These are phyloP conservation scores for Termitomyces sp. DNA, from an alignment of 1,284 basidiomycete genomes.

Conservation along the genomic window DNA sequence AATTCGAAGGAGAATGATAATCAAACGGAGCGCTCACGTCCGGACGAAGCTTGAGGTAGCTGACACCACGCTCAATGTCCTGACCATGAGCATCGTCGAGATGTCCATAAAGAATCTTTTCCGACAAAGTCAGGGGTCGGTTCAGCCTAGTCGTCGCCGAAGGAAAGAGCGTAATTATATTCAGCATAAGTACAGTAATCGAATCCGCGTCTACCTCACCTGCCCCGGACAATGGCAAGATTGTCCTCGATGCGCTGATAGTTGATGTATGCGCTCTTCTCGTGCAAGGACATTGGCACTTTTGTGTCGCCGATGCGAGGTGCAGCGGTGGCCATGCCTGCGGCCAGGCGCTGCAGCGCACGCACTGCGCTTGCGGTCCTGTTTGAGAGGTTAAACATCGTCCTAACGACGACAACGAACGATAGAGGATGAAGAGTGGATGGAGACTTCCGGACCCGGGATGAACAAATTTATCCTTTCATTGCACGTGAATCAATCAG, in stretches of 20 bases:
- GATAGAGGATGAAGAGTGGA: conserved; percentile 18
- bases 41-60: conserved; percentile 94
- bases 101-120: conserved; percentile 99
- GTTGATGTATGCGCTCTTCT: conserved; percentile 89
- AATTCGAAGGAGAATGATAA: conserved; percentile 9
- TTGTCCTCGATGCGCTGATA: conserved; percentile 98
- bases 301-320: conserved; percentile 86
- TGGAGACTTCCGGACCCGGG: conserved; percentile 26
- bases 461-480: conserved; percentile 34
- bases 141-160: conserved; percentile 56
- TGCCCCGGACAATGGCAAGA: conserved; percentile 76
- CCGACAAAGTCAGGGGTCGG: conserved; percentile 92
- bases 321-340: conserved; percentile 76
- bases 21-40: conserved; percentile 59
- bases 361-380: conserved; percentile 56
- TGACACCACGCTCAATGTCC: conserved; percentile 82
- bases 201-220: conserved; percentile 24
- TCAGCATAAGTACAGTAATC: not conserved
- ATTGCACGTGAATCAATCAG: conserved; percentile 32
- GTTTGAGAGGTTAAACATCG: conserved; percentile 68
- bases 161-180: conserved; percentile 3
- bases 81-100: conserved; percentile 90
- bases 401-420: conserved; percentile 23
- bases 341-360: conserved; percentile 53
- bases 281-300: conserved; percentile 88